Base-by-base conservation (phyloP, 345 rosid genomes). In the Cardamine resedifolia region DNA sequence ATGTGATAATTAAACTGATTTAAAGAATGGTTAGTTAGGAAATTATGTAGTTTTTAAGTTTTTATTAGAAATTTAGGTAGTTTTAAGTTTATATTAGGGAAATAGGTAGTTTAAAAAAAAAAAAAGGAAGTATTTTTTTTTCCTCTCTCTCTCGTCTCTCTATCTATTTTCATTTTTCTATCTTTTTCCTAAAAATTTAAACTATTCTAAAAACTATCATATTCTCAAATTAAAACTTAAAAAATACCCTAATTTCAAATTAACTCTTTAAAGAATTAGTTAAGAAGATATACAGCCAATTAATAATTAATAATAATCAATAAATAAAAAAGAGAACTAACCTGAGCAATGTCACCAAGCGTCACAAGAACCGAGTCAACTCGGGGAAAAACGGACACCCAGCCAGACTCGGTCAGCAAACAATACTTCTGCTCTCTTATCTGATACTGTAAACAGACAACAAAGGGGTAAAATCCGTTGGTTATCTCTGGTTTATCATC, bases 271-370 rank as follows among this genome's bases (percentile, higher is more conserved):
- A 19, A 3, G 3, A 3, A 16, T 23, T 36, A 5, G n/a, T 1
- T 1, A 21, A 24, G 16, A 51, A 53, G 11, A 51, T 3, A 38
- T 24, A 4, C 10, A 66, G 15, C 4, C 7, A 56, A 1, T 23
- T 55, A 11, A 16, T 19, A 11, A 11, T n/a, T 4, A 27, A 24
- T 18, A 11, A 10, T 4, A 27, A 24, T 18, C 4, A n/a, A 31
- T 4, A 28, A 5, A 27, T 2, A 3, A 53, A 39, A 3, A 53
- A 26, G 58, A 59, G 34, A 64, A 63, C 81, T 73, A 48, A 84
- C 98, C 77, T 90, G 95, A 72, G 89, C 87, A 63, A 92, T 72
- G 76, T 92, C 98, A 23, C 96, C 96, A 1, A 84, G 18, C 2
- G 88, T 84, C 24, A 89, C 90, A 73, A 92, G 74, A 66, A 92